A percentile compares a stretch with the other conserved stretches of the same genome.
Evolutionary conservation across 2,329 filamentous ascomycete species (phyloP).

Genomic region (Fusarium nematophilum): DNA sequence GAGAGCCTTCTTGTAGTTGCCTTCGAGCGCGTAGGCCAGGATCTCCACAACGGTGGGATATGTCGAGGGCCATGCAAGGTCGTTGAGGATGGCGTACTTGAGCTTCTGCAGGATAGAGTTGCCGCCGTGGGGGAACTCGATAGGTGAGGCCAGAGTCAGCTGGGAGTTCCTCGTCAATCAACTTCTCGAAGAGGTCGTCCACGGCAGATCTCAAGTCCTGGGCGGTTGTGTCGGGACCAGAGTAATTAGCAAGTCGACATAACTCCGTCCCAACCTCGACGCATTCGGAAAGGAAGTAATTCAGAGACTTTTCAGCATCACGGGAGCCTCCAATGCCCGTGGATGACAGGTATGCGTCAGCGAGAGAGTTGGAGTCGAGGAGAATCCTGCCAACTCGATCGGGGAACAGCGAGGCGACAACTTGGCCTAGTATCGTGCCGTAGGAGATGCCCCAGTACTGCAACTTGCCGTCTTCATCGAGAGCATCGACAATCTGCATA

Average conservation of each 20-base stretch:
- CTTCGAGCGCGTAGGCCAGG: conserved; percentile 8
- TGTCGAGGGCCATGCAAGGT: conserved; percentile 2
- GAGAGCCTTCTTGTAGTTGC: conserved; percentile 22
- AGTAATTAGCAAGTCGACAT: conserved; percentile 27
- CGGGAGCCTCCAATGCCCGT: conserved; percentile 18
- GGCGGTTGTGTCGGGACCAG: conserved; percentile 19
- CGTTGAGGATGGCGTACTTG: conserved; percentile 22
- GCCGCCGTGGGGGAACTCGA: conserved; percentile 8
- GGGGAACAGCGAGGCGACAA: conserved; percentile 39
- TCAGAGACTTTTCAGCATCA: conserved; percentile 25
- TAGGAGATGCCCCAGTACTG: conserved; percentile 50
- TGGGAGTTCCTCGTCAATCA: conserved; percentile 1
- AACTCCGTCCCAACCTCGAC: conserved; percentile 20
- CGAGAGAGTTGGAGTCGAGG: conserved; percentile 35
- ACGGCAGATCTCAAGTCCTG: conserved; percentile 18
- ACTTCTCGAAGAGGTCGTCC: conserved; percentile 10
- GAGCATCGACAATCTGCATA: conserved; percentile 53
- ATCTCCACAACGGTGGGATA: conserved; percentile 17
- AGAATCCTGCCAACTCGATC: conserved; percentile 37
- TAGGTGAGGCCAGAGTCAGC: neutral
- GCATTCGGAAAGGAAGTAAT: conserved; percentile 27
- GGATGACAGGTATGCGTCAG: conserved; percentile 20
- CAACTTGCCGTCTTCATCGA: conserved; percentile 49
- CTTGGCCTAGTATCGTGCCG: conserved; percentile 36
- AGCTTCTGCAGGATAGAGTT: conserved; percentile 19